Evolutionary conservation across 371 early-diverging fungal species (phyloP).

Genomic region (Actinomortierella wolfii): DNA sequence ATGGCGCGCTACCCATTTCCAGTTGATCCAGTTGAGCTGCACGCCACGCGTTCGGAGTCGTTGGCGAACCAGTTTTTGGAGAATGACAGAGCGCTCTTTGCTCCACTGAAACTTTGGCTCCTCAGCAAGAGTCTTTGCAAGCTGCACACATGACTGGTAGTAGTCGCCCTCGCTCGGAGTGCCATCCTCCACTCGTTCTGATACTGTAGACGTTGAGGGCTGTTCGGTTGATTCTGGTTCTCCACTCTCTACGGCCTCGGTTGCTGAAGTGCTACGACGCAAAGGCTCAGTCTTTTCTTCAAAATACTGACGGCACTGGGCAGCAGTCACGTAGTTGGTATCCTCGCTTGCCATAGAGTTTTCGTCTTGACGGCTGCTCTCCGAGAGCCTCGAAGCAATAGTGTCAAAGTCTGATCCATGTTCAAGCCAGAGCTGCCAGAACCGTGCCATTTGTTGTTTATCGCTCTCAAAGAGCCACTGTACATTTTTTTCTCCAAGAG

Average conservation of each 20-base stretch:
- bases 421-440: conserved; percentile 40
- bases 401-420: conserved; percentile 23
- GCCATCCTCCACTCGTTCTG: no score
- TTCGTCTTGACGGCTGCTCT: not conserved
- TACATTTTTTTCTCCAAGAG: not conserved
- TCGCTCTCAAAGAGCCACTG: conserved; percentile 5
- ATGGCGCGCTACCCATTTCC: conserved; percentile 44
- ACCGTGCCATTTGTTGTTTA: conserved; percentile 10
- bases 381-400: conserved; percentile 14
- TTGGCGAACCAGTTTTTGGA: conserved; percentile 34
- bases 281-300: no score
- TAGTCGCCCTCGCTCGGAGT: conserved; percentile 1
- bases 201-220: no score
- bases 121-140: conserved; percentile 18
- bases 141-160: conserved; percentile 12
- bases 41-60: conserved; percentile 39
- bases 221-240: not conserved
- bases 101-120: conserved; percentile 22
- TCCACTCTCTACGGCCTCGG: not conserved
- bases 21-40: conserved; percentile 41
- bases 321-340: no score
- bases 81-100: conserved; percentile 32
- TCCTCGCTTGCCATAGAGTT: no score
- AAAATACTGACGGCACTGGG: no score
- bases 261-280: no score